phyloP scores from a whole-genome alignment of 345 rosid species.

The Boechera divaricarpa region DNA sequence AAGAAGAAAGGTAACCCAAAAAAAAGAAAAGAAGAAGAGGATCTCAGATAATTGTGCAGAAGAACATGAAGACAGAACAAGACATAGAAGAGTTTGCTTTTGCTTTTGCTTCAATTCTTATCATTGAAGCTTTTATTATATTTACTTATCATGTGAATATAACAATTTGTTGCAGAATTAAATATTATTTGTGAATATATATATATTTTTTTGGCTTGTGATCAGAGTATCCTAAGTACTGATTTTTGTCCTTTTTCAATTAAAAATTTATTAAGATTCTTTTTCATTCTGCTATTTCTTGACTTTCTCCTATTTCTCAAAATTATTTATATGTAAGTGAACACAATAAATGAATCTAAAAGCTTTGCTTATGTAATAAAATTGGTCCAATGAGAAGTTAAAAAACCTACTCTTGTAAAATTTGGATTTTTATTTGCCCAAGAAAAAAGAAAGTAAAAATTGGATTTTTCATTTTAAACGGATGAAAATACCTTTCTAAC shows the following conservation, averaged over 20 bases:
- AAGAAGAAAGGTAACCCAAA: not conserved
- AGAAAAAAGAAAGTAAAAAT: too few relatives aligned
- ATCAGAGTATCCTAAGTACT: constrained; percentile 43
- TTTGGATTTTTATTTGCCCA: too few relatives aligned
- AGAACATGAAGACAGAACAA: constrained; percentile 26
- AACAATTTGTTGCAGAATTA: constrained; percentile 33
- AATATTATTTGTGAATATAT: not conserved
- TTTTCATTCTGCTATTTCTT: constrained; percentile 1
- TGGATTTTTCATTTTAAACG: too few relatives aligned
- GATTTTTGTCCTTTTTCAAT: constrained; percentile 24
- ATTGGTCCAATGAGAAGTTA: too few relatives aligned
- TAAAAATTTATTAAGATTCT: not conserved
- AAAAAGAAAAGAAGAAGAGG: not conserved
- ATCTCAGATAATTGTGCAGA: constrained; percentile 22
- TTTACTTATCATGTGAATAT: constrained; percentile 46
- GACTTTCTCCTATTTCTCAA: not conserved
- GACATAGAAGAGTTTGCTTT: constrained; percentile 32
- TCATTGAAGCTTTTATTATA: constrained; percentile 29
- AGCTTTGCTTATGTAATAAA: too few relatives aligned
- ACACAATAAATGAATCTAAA: not conserved
- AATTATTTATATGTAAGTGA: too few relatives aligned
- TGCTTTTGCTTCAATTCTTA: constrained; percentile 24
- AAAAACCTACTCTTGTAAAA: too few relatives aligned
- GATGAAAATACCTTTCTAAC: too few relatives aligned
- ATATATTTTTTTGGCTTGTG: constrained; percentile 11